Base-by-base conservation (phyloP, 306 rosid genomes). In the Neltuma alba region DNA sequence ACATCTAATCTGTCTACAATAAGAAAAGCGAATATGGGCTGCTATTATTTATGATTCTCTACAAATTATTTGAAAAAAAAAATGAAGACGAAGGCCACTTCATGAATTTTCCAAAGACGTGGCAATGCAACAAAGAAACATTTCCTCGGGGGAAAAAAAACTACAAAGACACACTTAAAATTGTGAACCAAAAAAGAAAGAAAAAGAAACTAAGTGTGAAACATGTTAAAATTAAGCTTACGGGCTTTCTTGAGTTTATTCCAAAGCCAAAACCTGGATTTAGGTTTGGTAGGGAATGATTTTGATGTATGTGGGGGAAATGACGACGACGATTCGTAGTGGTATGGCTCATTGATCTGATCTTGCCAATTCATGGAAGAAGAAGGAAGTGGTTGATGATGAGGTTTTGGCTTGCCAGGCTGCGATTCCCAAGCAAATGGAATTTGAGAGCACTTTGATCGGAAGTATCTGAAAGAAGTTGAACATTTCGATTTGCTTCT, bases 391-490 rank as follows among this genome's bases (percentile, higher is more conserved):
- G 14, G 16, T 42, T 45, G 18, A 45, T 16, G 55, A 48, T 48
- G 72, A 54, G 11, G 28, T 44, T 38, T 67, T n/a, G 72, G 33
- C 16, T 67, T 23, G 5, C 73, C 73, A 1, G 52, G 73, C 34
- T 38, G 20, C 20, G 13, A 68, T 41, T 68, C 73, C 73, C 73
- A 68, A 12, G 18, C 9, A 41, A 68, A 68, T 13, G 73, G 73
- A 41, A 68, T 44, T 6, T 68, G 52, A 6, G 20, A 42, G 21
- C 73, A 1, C 12, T 40, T 40, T 3, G 33, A 21, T 9, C 45
- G 15, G 3, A 40, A 23, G 36, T 21, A 27, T 38, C 18, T 11
- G 3, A 7, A 28, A 0, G 73, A 68, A 40, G 12, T 21, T 6
- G n/a, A 40, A 9, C 34, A 23, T 41, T 1, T 67, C 0, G 72